Percentiles rank a stretch among this genome's conserved stretches.
These are phyloP conservation scores for Powellomyces hirtus DNA, from an alignment of 192 early-diverging fungal genomes.

Conservation along the genomic window DNA sequence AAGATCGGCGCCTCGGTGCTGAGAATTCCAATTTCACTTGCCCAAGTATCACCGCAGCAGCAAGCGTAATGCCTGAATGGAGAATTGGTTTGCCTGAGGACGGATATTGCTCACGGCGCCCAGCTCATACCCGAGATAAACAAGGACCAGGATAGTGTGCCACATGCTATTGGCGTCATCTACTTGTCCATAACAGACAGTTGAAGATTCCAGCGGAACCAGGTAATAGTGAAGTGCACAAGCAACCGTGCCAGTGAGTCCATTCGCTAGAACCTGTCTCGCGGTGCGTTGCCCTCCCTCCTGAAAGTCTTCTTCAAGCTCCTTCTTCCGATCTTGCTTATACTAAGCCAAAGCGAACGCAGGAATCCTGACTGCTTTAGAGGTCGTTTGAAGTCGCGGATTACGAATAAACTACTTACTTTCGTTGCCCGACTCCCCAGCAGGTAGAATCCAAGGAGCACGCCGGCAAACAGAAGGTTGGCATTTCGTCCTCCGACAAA, in stretches of 20 bases:
- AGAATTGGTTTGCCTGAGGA: no score
- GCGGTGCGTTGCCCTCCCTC: slow-evolving; percentile 54
- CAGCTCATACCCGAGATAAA: slow-evolving; percentile 48
- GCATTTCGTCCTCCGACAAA: slow-evolving; percentile 39
- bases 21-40: slow-evolving; percentile 85
- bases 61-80: slow-evolving; percentile 64
- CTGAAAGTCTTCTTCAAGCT: slow-evolving; percentile 43
- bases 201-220: neutral
- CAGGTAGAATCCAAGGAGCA: slow-evolving; percentile 74
- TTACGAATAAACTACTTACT: neutral
- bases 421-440: slow-evolving; percentile 61
- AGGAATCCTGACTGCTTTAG: neutral
- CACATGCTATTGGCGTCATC: neutral
- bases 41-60: slow-evolving; percentile 75
- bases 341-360: neutral
- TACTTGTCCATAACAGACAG: neutral
- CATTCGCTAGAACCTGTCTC: slow-evolving; percentile 63
- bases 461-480: slow-evolving; percentile 61
- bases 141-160: slow-evolving; percentile 48
- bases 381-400: neutral
- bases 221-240: slow-evolving; percentile 27
- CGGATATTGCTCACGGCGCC: no score
- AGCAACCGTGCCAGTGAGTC: slow-evolving; percentile 31
- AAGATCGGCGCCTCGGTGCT: slow-evolving; percentile 70
- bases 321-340: slow-evolving; percentile 23